phyloP scores from a whole-genome alignment of 441 rosid genomes.

The Gossypium schwendimanii region DNA sequence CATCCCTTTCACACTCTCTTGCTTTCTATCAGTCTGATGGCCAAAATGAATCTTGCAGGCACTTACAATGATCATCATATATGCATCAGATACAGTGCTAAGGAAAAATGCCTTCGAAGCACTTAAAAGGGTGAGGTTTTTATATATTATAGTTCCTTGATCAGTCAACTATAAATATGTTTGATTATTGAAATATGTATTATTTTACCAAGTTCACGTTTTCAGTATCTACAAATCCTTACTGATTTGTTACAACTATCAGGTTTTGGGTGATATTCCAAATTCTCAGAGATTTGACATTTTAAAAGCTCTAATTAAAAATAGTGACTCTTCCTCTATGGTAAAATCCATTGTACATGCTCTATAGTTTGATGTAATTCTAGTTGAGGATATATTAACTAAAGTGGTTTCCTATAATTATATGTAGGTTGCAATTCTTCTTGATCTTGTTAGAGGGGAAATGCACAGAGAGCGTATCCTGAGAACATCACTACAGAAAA shows the following conservation, averaged over 20 bases:
- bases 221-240: neutral
- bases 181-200: neutral
- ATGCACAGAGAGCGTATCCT: slow-evolving; percentile 33
- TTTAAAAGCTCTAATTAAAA: slow-evolving; percentile 48
- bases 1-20: slow-evolving; percentile 6
- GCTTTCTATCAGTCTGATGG: slow-evolving; percentile 14
- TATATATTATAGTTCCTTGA: neutral
- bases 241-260: slow-evolving; percentile 15
- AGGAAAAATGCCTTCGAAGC: slow-evolving; percentile 69
- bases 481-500: slow-evolving; percentile 12
- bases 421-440: slow-evolving; percentile 68
- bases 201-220: neutral
- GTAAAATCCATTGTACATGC: slow-evolving; percentile 31
- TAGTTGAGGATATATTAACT: slow-evolving; percentile 5
- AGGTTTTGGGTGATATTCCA: slow-evolving; percentile 79
- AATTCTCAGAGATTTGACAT: slow-evolving; percentile 46
- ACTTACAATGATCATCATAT: slow-evolving; percentile 47
- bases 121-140: slow-evolving; percentile 53
- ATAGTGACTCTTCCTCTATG: slow-evolving; percentile 68
- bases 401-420: slow-evolving; percentile 16
- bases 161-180: neutral
- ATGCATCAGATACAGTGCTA: slow-evolving; percentile 43
- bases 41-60: slow-evolving; percentile 39
- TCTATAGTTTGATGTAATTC: slow-evolving; percentile 6
- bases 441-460: slow-evolving; percentile 60